Base-by-base conservation (phyloP, 257 asterid species). In the Plantago elongata region DNA sequence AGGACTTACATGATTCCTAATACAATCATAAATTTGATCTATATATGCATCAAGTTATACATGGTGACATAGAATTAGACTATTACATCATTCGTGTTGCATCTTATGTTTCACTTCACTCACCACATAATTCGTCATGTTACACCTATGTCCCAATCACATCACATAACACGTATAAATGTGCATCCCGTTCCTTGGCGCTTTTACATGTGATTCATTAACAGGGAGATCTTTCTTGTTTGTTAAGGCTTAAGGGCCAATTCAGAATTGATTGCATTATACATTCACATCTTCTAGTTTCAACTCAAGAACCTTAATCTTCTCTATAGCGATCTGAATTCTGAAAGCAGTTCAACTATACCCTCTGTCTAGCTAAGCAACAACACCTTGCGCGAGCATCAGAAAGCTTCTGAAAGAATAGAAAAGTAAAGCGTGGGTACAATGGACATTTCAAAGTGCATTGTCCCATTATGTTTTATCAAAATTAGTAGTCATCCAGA, bases 381-480 rank as follows among this genome's bases (percentile, higher is more conserved):
- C 78, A 76, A 76, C 96, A 88, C 66, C 77, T 85, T 57, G 84
- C 79, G 0, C 86, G 85, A 51, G 61, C 79, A 44, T 80, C 86
- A 34, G 81, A 65, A 55, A 88, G 83, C 15, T 64, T 64, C 96
- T 88, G 80, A 38, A 63, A 45, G 44, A 61, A 67, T 54, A 56
- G 49, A 38, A 11, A 11, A 18, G 42, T 48, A 56, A 3, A 38
- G 34, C 45, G 37, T 38, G 9, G 11, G 27, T 61, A 56, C 12
- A 54, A 54, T n/a, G 14, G n/a, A 11, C 34, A 9, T 14, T 57
- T 57, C n/a, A 68, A 11, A 40, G 52, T 12, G 27, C 51, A 55
- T 51, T 60, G 38, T 11, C 27, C 27, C 27, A 22, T 22, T 22
- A 1, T 22, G 27, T 44, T 44, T 51, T 11, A 13, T 16, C 15